Conservation (phyloP, 768 basidiomycete species). For the Neoboletus magnificus region DNA sequence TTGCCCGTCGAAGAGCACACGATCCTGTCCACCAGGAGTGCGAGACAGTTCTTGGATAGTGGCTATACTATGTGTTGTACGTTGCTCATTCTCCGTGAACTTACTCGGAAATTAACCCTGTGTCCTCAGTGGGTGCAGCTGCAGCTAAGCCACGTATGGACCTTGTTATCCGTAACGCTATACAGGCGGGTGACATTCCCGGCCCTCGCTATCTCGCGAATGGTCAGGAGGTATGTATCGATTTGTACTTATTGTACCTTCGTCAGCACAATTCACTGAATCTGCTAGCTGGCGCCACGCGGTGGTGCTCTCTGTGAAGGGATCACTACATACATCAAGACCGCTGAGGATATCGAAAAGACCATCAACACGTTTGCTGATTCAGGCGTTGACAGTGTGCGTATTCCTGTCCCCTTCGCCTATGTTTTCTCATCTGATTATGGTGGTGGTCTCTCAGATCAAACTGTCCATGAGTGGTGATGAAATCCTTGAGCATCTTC, state of each 20-base stretch:
- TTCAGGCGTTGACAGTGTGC: constrained; percentile 20
- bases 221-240: constrained; percentile 30
- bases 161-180: constrained; percentile 33
- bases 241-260: not conserved
- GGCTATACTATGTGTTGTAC: constrained; percentile 38
- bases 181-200: constrained; percentile 32
- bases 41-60: constrained; percentile 33
- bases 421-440: not conserved
- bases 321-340: constrained; percentile 34
- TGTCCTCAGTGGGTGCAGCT: constrained; percentile 32
- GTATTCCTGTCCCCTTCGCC: not conserved
- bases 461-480: constrained; percentile 39
- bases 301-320: constrained; percentile 31
- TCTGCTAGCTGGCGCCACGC: constrained; percentile 27
- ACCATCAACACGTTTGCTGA: constrained; percentile 26
- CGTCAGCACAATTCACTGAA: not conserved
- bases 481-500: constrained; percentile 33
- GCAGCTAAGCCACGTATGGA: constrained; percentile 34
- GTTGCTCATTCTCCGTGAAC: not conserved
- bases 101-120: not conserved
- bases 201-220: constrained; percentile 37
- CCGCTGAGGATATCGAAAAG: constrained; percentile 26
- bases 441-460: constrained; percentile 15
- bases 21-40: constrained; percentile 28
- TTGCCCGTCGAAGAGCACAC: constrained; percentile 34